A percentile compares a stretch with the other conserved stretches of the same genome.
Evolutionary conservation across 2,329 filamentous ascomycete genomes (phyloP).

Genomic region (Sclerotinia subarctica): DNA sequence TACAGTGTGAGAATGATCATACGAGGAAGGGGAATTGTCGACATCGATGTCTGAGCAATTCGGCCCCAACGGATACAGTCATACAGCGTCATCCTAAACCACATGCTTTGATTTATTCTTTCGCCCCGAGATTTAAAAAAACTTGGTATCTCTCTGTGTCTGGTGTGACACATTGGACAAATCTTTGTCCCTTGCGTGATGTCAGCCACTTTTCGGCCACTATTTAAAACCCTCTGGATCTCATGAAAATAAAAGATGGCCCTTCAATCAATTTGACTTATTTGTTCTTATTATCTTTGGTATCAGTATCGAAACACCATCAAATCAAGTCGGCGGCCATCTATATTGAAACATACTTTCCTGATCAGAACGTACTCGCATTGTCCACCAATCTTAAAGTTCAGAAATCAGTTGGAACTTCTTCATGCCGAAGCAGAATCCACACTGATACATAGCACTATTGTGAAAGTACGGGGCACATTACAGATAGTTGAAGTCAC

Average conservation of each 20-base stretch:
- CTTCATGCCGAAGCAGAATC: not conserved
- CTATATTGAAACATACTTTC: not conserved
- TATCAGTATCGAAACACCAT: not conserved
- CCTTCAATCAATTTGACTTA: not conserved
- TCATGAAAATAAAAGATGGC: not conserved
- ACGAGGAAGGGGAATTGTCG: not conserved
- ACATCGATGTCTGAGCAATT: not conserved
- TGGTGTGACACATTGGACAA: not conserved
- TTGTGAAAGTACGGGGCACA: not conserved
- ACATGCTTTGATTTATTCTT: not conserved
- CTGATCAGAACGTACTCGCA: not conserved
- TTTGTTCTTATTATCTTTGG: not conserved
- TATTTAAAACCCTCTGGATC: not conserved
- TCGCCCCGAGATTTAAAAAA: not conserved
- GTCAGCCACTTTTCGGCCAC: not conserved
- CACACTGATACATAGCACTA: not conserved
- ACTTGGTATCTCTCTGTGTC: not conserved
- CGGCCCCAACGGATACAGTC: not conserved
- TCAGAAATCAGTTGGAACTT: not conserved
- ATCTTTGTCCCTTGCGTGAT: not conserved
- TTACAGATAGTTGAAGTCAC: not conserved
- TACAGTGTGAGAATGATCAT: conserved; percentile 11
- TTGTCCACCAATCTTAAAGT: not conserved
- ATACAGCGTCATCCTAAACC: not conserved
- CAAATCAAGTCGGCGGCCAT: not conserved